Percentiles rank a stretch among this genome's conserved stretches.
These are phyloP conservation scores for Xylaria sp. DNA, from an alignment of 2,329 filamentous ascomycete species.

Conservation along the genomic window DNA sequence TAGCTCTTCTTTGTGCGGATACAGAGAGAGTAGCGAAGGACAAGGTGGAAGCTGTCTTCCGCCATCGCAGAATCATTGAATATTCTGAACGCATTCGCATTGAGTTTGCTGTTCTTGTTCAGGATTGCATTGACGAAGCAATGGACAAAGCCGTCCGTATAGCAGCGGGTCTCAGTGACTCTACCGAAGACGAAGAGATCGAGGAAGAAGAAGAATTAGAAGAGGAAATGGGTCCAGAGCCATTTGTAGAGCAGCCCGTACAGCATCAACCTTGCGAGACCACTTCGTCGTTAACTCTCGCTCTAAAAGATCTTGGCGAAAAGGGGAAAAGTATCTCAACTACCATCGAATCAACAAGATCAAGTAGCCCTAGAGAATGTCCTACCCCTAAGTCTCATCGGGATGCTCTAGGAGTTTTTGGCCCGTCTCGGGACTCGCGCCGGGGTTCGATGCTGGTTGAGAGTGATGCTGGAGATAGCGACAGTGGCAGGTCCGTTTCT, in stretches of 20 bases:
- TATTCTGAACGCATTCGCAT: slow-evolving; percentile 95
- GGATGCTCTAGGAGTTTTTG: slow-evolving; percentile 65
- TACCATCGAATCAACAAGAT: slow-evolving; percentile 79
- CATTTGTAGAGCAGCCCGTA: slow-evolving; percentile 62
- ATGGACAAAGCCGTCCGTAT: slow-evolving; percentile 89
- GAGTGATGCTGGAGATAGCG: slow-evolving; percentile 85
- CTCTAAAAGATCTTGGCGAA: slow-evolving; percentile 58
- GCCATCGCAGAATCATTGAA: slow-evolving; percentile 91
- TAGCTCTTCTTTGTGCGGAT: slow-evolving; percentile 87
- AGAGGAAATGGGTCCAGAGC: slow-evolving; percentile 53
- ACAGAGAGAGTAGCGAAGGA: slow-evolving; percentile 84
- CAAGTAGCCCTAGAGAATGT: slow-evolving; percentile 89
- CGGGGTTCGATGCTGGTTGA: slow-evolving; percentile 83
- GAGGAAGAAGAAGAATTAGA: slow-evolving; percentile 59
- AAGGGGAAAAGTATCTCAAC: slow-evolving; percentile 63
- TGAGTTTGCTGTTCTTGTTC: slow-evolving; percentile 90
- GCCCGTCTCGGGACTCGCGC: slow-evolving; percentile 71
- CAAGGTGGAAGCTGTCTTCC: slow-evolving; percentile 92
- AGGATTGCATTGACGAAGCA: slow-evolving; percentile 94
- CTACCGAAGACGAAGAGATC: slow-evolving; percentile 69
- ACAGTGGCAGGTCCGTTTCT: slow-evolving; percentile 86
- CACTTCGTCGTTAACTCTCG: slow-evolving; percentile 65
- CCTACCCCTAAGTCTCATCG: slow-evolving; percentile 89
- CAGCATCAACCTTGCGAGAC: slow-evolving; percentile 68
- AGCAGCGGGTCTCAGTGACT: slow-evolving; percentile 85